These are phyloP conservation scores for Lenzites betulinus DNA, from an alignment of 768 basidiomycete genomes.

Conservation along the genomic window DNA sequence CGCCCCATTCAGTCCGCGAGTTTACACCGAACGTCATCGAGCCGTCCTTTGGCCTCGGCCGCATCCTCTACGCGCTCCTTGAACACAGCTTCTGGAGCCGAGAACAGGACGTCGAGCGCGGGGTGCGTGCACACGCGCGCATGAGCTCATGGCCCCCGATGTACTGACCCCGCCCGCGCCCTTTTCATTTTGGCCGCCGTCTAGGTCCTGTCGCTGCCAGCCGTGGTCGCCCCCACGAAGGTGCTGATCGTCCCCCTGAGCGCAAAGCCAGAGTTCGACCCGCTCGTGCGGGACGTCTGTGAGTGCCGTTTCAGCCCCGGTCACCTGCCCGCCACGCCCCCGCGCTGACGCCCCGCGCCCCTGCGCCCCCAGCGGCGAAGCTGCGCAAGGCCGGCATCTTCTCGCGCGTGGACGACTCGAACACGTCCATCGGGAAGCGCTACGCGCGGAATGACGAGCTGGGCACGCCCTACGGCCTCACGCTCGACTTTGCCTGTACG, in stretches of 20 bases:
- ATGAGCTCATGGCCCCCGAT: constrained; percentile 21
- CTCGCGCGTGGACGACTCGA: constrained; percentile 94
- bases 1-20: constrained; percentile 71
- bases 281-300: constrained; percentile 90
- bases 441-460: constrained; percentile 98
- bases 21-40: constrained; percentile 98
- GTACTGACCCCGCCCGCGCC: constrained; percentile 17
- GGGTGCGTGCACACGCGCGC: constrained; percentile 52
- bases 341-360: constrained; percentile 5
- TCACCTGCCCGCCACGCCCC: constrained; percentile 16
- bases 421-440: constrained; percentile 92
- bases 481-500: constrained; percentile 91
- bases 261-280: constrained; percentile 79
- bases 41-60: constrained; percentile 96
- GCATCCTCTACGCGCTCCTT: constrained; percentile 90
- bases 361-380: constrained; percentile 66
- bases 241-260: constrained; percentile 95
- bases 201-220: constrained; percentile 88
- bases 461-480: constrained; percentile 95
- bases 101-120: constrained; percentile 88
- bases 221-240: constrained; percentile 92
- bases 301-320: constrained; percentile 40
- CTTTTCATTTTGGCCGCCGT: constrained; percentile 11
- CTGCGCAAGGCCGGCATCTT: constrained; percentile 88
- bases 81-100: constrained; percentile 97